phyloP scores from a whole-genome alignment of 2,329 filamentous ascomycete species.

The Penicillium sp. region DNA sequence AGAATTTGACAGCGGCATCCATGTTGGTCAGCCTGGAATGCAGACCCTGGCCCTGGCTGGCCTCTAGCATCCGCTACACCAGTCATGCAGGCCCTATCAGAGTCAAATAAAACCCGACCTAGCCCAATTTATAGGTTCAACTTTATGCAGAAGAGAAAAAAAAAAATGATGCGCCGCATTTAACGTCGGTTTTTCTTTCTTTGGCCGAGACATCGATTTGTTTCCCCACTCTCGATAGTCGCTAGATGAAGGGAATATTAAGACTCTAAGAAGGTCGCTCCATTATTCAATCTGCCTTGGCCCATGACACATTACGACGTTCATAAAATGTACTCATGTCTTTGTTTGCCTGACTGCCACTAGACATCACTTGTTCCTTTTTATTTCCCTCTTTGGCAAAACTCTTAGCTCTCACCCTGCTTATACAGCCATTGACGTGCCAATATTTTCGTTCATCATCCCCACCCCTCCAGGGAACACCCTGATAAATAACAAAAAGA shows the following conservation, averaged over 20 bases:
- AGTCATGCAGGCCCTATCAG: slow-evolving; percentile 11
- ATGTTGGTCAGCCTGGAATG: slow-evolving; percentile 8
- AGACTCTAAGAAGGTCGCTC: slow-evolving; percentile 3
- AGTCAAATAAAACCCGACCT: slow-evolving; percentile 3
- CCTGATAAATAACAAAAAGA: slow-evolving; percentile 10
- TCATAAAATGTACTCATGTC: slow-evolving; percentile 7
- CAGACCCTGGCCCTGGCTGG: slow-evolving; percentile 1
- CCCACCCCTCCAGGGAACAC: slow-evolving; percentile 5
- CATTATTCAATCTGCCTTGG: slow-evolving; percentile 8
- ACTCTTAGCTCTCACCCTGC: not conserved
- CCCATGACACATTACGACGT: slow-evolving; percentile 3
- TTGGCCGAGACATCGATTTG: slow-evolving; percentile 9
- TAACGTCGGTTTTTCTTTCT: slow-evolving; percentile 11
- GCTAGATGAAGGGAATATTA: slow-evolving; percentile 10
- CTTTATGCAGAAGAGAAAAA: slow-evolving; percentile 10
- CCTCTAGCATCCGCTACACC: slow-evolving; percentile 5
- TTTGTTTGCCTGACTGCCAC: slow-evolving; percentile 6
- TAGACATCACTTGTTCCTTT: not conserved
- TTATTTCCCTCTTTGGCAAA: not conserved
- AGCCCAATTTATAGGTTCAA: slow-evolving; percentile 12
- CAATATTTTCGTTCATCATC: slow-evolving; percentile 5
- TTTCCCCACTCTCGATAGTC: slow-evolving; percentile 11
- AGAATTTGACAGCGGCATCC: slow-evolving; percentile 11
- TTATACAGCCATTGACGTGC: slow-evolving; percentile 5
- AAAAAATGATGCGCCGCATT: slow-evolving; percentile 16